A percentile compares a stretch with the other conserved stretches of the same genome.
phyloP scores from a whole-genome alignment of 768 basidiomycete species.

The Pleurotus platypus region DNA sequence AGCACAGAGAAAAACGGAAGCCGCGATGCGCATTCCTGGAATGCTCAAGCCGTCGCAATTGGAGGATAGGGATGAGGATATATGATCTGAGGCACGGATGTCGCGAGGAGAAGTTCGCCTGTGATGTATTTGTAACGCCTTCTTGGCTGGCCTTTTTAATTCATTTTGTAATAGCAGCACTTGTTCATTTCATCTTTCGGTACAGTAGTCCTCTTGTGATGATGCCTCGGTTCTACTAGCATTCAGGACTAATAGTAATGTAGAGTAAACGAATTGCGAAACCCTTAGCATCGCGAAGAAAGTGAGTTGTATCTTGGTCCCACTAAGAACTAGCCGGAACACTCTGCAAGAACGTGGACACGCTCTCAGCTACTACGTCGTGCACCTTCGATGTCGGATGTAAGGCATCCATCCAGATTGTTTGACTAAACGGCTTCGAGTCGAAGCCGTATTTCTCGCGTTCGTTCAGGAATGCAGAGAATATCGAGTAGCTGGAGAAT shows the following conservation, averaged over 20 bases:
- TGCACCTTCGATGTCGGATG: conserved; percentile 54
- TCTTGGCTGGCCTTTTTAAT: too few species aligned
- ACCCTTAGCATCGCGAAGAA: too few species aligned
- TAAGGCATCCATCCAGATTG: conserved; percentile 48
- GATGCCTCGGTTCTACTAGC: too few species aligned
- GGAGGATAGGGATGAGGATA: conserved; percentile 92
- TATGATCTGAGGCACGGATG: conserved; percentile 34
- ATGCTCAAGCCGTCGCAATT: conserved; percentile 95
- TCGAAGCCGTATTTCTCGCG: conserved; percentile 37
- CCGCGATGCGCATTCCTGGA: conserved; percentile 93
- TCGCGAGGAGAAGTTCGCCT: not conserved
- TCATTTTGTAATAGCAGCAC: too few species aligned
- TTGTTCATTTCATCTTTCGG: too few species aligned
- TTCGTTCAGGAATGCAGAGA: conserved; percentile 44
- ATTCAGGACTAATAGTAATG: too few species aligned
- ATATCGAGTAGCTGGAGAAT: conserved; percentile 45
- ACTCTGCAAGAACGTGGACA: conserved; percentile 33
- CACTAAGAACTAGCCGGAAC: too few species aligned
- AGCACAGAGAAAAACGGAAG: conserved; percentile 66
- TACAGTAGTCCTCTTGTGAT: too few species aligned
- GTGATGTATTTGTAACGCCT: not conserved
- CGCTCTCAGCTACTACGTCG: conserved; percentile 39
- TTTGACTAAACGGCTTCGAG: conserved; percentile 25
- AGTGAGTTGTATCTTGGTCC: too few species aligned
- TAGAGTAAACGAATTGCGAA: too few species aligned